A percentile compares a stretch with the other conserved stretches of the same genome.
Evolutionary conservation across 257 asterid genomes (phyloP).

Genomic region (Fraxinus cuspidata): DNA sequence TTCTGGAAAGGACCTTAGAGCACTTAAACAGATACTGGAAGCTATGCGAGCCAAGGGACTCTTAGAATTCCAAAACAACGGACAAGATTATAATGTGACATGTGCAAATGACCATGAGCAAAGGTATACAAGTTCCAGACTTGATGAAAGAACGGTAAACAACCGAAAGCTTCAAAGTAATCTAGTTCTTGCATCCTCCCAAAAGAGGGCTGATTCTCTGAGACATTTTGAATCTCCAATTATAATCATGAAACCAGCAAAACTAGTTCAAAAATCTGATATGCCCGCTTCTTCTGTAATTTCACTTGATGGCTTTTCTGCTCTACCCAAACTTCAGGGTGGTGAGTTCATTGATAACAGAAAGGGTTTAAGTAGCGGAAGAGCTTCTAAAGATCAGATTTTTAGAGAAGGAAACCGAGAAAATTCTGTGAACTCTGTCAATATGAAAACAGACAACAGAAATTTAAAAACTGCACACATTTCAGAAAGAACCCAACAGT

Average conservation of each 20-base stretch:
- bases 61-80: constrained; percentile 54
- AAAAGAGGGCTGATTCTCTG: constrained; percentile 35
- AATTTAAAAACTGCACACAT: constrained; percentile 37
- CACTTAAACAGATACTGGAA: constrained; percentile 92
- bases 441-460: constrained; percentile 39
- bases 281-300: constrained; percentile 58
- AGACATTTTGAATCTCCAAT: constrained; percentile 65
- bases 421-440: constrained; percentile 36
- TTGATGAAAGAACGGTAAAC: constrained; percentile 38
- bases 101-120: constrained; percentile 38
- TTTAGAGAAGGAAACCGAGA: constrained; percentile 39
- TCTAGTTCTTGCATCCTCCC: constrained; percentile 37
- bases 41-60: constrained; percentile 82
- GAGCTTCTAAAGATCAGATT: constrained; percentile 37
- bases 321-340: constrained; percentile 40
- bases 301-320: constrained; percentile 48
- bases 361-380: constrained; percentile 32
- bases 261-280: constrained; percentile 59
- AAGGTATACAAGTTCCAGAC: constrained; percentile 22
- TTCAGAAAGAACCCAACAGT: constrained; percentile 48
- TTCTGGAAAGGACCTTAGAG: constrained; percentile 94
- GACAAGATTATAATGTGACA: constrained; percentile 36
- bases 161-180: constrained; percentile 40
- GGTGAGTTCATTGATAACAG: constrained; percentile 37
- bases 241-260: constrained; percentile 92